Conservation (phyloP, 805 yeast genomes). For the Candida sphagnicola region DNA sequence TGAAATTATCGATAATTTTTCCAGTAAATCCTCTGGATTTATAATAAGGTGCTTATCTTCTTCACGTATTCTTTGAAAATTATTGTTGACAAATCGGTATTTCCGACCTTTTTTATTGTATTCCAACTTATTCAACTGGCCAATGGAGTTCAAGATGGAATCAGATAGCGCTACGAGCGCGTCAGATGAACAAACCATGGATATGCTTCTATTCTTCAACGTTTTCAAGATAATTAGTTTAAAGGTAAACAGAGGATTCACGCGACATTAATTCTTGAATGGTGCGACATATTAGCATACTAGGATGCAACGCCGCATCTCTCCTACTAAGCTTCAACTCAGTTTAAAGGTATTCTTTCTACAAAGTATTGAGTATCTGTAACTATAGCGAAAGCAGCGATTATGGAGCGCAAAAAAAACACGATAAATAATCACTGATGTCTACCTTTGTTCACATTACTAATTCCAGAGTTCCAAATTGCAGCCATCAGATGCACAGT, state of each 20-base stretch:
- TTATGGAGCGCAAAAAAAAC: no score
- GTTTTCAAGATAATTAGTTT: not conserved
- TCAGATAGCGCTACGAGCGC: constrained; percentile 36
- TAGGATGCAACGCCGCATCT: no score
- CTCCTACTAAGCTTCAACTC: no score
- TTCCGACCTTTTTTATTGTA: constrained; percentile 44
- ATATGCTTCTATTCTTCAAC: not conserved
- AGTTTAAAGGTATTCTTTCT: no score
- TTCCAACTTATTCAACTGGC: constrained; percentile 29
- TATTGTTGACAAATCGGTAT: constrained; percentile 45
- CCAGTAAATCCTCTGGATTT: constrained; percentile 22
- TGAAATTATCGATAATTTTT: constrained; percentile 36
- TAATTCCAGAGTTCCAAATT: no score
- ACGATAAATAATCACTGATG: no score
- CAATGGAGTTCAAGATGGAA: constrained; percentile 30
- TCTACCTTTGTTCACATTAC: no score
- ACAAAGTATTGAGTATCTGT: no score
- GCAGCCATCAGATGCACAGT: no score
- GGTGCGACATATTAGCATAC: not conserved
- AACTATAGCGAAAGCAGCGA: no score
- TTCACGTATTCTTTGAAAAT: constrained; percentile 45
- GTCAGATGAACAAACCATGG: constrained; percentile 21
- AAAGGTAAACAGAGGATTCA: not conserved
- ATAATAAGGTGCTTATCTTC: constrained; percentile 47
- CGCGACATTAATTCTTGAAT: not conserved